phyloP scores from a whole-genome alignment of 805 yeast species.

The Brettanomyces nanus region DNA sequence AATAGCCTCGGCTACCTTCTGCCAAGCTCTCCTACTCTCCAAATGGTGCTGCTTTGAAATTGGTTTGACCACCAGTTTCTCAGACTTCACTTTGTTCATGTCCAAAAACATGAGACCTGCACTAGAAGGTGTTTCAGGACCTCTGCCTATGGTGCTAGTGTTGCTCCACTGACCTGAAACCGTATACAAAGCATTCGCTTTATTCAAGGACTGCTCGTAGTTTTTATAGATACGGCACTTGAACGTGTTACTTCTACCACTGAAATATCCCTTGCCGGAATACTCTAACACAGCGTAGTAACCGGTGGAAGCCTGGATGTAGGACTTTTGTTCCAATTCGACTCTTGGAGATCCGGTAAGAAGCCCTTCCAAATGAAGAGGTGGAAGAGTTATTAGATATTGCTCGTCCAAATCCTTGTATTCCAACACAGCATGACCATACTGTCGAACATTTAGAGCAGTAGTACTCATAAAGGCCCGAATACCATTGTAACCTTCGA shows the following conservation, averaged over 20 bases:
- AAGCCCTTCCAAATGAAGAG: conserved; percentile 90
- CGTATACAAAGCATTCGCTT: conserved; percentile 64
- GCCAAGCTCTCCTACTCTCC: conserved; percentile 89
- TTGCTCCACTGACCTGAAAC: conserved; percentile 93
- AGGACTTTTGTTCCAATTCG: conserved; percentile 85
- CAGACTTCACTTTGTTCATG: conserved; percentile 42
- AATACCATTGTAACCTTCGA: conserved; percentile 88
- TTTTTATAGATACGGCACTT: conserved; percentile 73
- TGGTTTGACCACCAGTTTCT: conserved; percentile 67
- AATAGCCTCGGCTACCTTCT: conserved; percentile 81
- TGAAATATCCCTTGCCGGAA: conserved; percentile 89
- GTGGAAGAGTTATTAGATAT: conserved; percentile 83
- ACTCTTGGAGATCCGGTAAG: conserved; percentile 88
- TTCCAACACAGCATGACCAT: conserved; percentile 77
- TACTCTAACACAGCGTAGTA: conserved; percentile 66
- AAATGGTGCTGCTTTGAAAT: conserved; percentile 69
- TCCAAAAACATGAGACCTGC: conserved; percentile 55
- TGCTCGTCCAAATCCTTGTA: conserved; percentile 55
- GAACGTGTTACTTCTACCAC: conserved; percentile 89
- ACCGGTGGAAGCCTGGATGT: conserved; percentile 77
- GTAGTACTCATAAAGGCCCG: conserved; percentile 73
- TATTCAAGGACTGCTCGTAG: conserved; percentile 36
- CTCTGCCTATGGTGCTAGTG: conserved; percentile 54
- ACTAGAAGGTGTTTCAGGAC: conserved; percentile 34
- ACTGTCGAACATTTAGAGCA: conserved; percentile 80